These are phyloP conservation scores for Moelleriella libera DNA, from an alignment of 2,329 filamentous ascomycete genomes.

Conservation along the genomic window DNA sequence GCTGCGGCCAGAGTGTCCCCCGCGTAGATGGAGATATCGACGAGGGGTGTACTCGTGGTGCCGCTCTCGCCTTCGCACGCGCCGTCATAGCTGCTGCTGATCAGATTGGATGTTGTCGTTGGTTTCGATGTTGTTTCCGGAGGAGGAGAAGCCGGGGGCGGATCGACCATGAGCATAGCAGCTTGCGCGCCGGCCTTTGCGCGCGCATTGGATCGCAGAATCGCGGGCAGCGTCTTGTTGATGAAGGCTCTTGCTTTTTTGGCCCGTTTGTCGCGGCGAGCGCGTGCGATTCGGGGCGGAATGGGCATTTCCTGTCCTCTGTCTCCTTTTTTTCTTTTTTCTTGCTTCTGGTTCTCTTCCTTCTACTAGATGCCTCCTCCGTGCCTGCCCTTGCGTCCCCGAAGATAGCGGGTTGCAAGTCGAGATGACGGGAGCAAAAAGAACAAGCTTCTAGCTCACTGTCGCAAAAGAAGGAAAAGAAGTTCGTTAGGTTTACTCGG, in stretches of 20 bases:
- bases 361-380: no score
- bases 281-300: background rate
- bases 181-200: constrained; percentile 39
- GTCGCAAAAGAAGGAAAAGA: no score
- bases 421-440: no score
- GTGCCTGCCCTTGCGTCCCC: no score
- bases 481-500: no score
- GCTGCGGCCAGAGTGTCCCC: constrained; percentile 42
- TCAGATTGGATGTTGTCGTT: no score
- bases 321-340: background rate
- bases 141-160: background rate
- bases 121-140: no score
- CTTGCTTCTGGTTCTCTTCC: background rate
- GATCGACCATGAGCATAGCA: constrained; percentile 30
- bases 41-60: no score
- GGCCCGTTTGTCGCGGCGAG: constrained; percentile 23
- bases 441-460: no score
- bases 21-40: constrained; percentile 25
- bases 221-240: constrained; percentile 43
- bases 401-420: no score
- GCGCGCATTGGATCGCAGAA: constrained; percentile 36
- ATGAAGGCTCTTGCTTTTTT: constrained; percentile 43
- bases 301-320: background rate
- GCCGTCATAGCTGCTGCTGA: no score
- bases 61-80: no score